Conservation (phyloP, 2,329 filamentous ascomycete genomes). For the Dothistroma pini region DNA sequence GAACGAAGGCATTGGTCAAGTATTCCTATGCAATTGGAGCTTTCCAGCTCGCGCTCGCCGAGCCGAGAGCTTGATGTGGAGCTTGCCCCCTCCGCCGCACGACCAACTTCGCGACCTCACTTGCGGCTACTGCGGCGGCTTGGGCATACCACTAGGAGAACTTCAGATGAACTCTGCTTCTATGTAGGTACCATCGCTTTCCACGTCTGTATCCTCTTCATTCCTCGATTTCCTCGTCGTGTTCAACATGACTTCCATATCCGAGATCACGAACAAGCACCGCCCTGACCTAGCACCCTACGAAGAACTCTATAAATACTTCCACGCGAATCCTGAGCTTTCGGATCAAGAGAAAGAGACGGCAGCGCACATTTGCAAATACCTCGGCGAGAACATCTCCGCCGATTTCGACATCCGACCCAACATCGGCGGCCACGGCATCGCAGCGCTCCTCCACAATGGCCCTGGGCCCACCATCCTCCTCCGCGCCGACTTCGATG, state of each 20-base stretch:
- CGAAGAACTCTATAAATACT: slow-evolving; percentile 55
- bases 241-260: slow-evolving; percentile 24
- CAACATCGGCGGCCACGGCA: slow-evolving; percentile 56
- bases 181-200: slow-evolving; percentile 7
- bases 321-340: slow-evolving; percentile 58
- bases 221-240: not conserved
- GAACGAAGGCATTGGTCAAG: not conserved
- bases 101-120: not conserved
- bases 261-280: slow-evolving; percentile 28
- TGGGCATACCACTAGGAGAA: not conserved
- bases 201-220: not conserved
- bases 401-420: slow-evolving; percentile 45
- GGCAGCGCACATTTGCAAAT: slow-evolving; percentile 44
- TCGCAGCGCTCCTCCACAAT: slow-evolving; percentile 56
- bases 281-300: slow-evolving; percentile 45
- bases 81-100: not conserved
- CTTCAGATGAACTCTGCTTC: not conserved
- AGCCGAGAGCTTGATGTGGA: not conserved
- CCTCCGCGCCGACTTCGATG: slow-evolving; percentile 61
- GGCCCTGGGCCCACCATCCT: slow-evolving; percentile 55
- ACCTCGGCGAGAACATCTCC: slow-evolving; percentile 37
- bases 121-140: slow-evolving; percentile 6
- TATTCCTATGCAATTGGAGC: not conserved
- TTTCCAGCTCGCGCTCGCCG: not conserved
- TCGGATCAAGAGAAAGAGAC: slow-evolving; percentile 56